Evolutionary conservation across 2,329 filamentous ascomycete species (phyloP), one percentile per base, ranked within the genome.

Genomic region (Claviceps maximensis): DNA sequence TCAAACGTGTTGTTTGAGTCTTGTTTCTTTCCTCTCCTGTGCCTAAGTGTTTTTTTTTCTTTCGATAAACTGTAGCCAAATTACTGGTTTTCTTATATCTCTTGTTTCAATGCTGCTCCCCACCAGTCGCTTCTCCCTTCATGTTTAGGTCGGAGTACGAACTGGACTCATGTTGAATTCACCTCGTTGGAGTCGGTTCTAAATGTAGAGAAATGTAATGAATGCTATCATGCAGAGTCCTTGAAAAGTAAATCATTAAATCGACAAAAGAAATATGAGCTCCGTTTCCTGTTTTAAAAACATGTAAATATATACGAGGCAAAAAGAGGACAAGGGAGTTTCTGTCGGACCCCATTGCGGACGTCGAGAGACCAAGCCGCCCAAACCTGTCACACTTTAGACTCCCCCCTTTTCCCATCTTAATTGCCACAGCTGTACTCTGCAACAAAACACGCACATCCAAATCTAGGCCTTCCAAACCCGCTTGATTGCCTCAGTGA

Each of bases 401-500:
- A n/a, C 44, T 8, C n/a, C 45, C 45, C 6, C 7, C 10, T 21
- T 17, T 47, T 44, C 27, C n/a, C 38, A 17, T 21, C 25, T 45
- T 10, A 40, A 21, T 38, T 31, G 19, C 19, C 36, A 48, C 4
- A n/a, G 13, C 31, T 5, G 10, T 29, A 13, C 47, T 2, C 4
- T 15, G n/a, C n/a, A 25, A 4, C 13, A 33, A 7, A 21, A 44
- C 17, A 38, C 23, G 45, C 19, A 3, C 13, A 52, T 46, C n/a
- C 47, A 2, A 5, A 12, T 55, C 63, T 74, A 88, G 63, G 93
- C 91, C 64, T 78, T 87, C 93, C 93, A 98, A 57, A 97, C 75
- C 66, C 86, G 81, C 78, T 86, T 89, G 60, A 96, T 77, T 33
- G 84, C 85, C 77, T 95, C 91, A 9, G 89, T 95, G 55, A 98